These are phyloP conservation scores for Pestalotiopsis sp. DNA, from an alignment of 2,329 filamentous ascomycete genomes.

Conservation along the genomic window DNA sequence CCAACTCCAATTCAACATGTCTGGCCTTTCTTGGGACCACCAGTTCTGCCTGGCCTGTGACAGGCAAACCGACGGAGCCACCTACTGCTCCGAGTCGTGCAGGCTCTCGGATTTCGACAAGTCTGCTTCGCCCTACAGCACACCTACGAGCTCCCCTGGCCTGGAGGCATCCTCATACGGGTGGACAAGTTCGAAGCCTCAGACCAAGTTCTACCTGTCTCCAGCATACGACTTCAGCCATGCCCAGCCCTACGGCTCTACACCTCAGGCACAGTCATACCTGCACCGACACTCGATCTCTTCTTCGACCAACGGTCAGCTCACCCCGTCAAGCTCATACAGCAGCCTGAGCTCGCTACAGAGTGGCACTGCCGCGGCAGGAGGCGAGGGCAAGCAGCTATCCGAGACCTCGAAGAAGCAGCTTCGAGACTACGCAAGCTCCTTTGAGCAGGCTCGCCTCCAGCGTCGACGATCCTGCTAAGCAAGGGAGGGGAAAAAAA, in stretches of 20 bases:
- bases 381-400: constrained; percentile 55
- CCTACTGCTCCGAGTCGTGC: constrained; percentile 93
- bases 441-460: constrained; percentile 78
- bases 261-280: constrained; percentile 45
- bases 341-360: constrained; percentile 80
- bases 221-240: constrained; percentile 75
- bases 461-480: constrained; percentile 60
- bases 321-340: constrained; percentile 77
- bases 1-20: constrained; percentile 40
- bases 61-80: constrained; percentile 76
- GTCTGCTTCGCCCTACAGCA: constrained; percentile 53
- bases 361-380: constrained; percentile 53
- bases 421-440: constrained; percentile 81
- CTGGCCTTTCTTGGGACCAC: constrained; percentile 70
- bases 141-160: constrained; percentile 58
- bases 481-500: constrained; percentile 13
- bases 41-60: constrained; percentile 95
- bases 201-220: constrained; percentile 64
- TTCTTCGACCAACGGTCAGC: constrained; percentile 40
- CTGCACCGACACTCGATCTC: constrained; percentile 30
- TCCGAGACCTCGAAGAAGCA: constrained; percentile 78
- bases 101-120: constrained; percentile 84
- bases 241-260: constrained; percentile 56
- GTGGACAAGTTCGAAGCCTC: constrained; percentile 42
- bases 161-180: constrained; percentile 52